phyloP scores from a whole-genome alignment of 345 rosid species.

The Populus pruinosa region DNA sequence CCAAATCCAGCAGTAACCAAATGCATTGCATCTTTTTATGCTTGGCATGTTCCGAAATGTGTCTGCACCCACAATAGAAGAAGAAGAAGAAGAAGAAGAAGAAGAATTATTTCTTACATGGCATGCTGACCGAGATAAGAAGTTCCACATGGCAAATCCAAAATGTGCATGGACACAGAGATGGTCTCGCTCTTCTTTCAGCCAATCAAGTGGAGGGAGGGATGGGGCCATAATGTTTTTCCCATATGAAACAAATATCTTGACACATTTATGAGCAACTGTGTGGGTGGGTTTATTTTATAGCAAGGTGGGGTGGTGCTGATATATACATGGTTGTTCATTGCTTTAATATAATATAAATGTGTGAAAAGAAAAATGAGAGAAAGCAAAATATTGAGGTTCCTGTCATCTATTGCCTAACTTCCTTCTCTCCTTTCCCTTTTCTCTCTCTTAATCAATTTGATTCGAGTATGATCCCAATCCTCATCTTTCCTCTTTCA shows the following conservation, averaged over 20 bases:
- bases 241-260: conserved; percentile 11
- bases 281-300: conserved; percentile 31
- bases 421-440: not conserved
- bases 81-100: not conserved
- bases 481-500: not conserved
- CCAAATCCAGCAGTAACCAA: conserved; percentile 17
- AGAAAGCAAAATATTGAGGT: conserved; percentile 34
- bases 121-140: not conserved
- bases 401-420: conserved; percentile 32
- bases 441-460: conserved; percentile 28
- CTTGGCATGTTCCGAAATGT: conserved; percentile 12
- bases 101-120: not conserved
- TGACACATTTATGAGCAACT: conserved; percentile 27
- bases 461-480: conserved; percentile 5
- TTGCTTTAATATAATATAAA: conserved; percentile 30
- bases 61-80: conserved; percentile 8
- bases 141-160: conserved; percentile 19
- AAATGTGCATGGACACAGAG: conserved; percentile 7
- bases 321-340: conserved; percentile 15
- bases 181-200: not conserved
- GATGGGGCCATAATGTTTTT: conserved; percentile 12
- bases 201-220: conserved; percentile 14
- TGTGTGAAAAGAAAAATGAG: conserved; percentile 36
- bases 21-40: not conserved
- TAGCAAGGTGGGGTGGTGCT: conserved; percentile 30